phyloP scores from a whole-genome alignment of 2,329 filamentous ascomycete genomes.

The Colletotrichum simmondsii region DNA sequence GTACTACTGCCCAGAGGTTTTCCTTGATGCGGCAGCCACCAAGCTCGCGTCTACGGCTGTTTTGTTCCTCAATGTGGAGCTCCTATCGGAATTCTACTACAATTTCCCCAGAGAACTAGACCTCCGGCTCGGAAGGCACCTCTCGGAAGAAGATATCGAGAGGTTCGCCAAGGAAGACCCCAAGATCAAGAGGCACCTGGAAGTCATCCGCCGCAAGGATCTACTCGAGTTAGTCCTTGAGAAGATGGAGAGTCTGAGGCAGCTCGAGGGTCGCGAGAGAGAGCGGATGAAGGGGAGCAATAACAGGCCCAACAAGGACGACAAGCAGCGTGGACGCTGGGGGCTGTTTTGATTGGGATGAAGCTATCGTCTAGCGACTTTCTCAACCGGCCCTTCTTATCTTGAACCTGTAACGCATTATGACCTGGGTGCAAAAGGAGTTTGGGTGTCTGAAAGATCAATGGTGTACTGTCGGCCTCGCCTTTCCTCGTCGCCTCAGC shows the following conservation, averaged over 20 bases:
- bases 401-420: slow-evolving; percentile 24
- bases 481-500: not conserved
- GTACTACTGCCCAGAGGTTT: slow-evolving; percentile 96
- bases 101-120: slow-evolving; percentile 96
- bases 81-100: slow-evolving; percentile 97
- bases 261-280: slow-evolving; percentile 81
- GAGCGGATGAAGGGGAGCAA: slow-evolving; percentile 51
- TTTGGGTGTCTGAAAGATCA: slow-evolving; percentile 25
- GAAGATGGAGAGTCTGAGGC: slow-evolving; percentile 93
- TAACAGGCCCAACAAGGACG: slow-evolving; percentile 47
- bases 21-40: slow-evolving; percentile 95
- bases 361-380: not conserved
- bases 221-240: slow-evolving; percentile 90
- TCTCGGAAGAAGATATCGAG: slow-evolving; percentile 84
- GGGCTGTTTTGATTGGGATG: slow-evolving; percentile 54
- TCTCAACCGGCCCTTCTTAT: not conserved
- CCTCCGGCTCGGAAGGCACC: slow-evolving; percentile 81
- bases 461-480: not conserved
- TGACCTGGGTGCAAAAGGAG: slow-evolving; percentile 28
- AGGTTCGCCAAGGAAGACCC: slow-evolving; percentile 93
- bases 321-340: slow-evolving; percentile 59
- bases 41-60: slow-evolving; percentile 96
- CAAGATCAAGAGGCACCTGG: slow-evolving; percentile 87
- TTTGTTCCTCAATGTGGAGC: slow-evolving; percentile 95
- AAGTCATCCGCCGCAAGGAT: slow-evolving; percentile 92